Base-by-base conservation (phyloP, 2,329 filamentous ascomycete genomes). In the Fusarium lateritium region DNA sequence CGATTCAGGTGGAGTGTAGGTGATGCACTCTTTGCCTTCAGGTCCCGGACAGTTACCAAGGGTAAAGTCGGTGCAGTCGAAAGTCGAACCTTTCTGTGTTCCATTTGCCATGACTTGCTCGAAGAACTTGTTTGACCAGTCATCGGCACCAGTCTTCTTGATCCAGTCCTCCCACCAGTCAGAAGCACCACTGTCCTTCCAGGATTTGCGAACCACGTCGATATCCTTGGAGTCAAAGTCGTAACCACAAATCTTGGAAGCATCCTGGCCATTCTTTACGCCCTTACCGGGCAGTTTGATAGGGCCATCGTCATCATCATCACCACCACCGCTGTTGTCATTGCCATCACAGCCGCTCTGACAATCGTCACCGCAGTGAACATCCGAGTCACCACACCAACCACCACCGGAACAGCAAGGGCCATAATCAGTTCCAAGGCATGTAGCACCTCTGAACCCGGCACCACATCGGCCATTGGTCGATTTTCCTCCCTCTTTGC, bases 391-490 rank as follows among this genome's bases (percentile, higher is more conserved):
- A 9, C 59, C 59, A 22, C 59, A 58, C 39, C 46, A 62, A 5
- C 59, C 59, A 5, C 15, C 39, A 36, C 19, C 40, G 3, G 45
- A 39, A n/a, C 53, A 50, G 38, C 53, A 53, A 9, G 19, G 14
- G 7, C 50, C 50, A n/a, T 44, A 62, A 4, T 31, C 28, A 11
- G 51, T 34, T n/a, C 46, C 59, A 8, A 31, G n/a, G 5, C 53
- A 50, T 26, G 59, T 43, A 24, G 50, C 38, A 3, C n/a, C n/a
- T 26, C 28, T 39, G 42, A 62, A 61, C 2, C 57, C 57, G 6
- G 13, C 46, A 33, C 59, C 59, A 9, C 59, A 62, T 36, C 53
- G 26, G 2, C 54, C 59, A 17, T 53, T 52, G 19, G 54, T 62
- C 6, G 59, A 51, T n/a, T 42, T 31, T 26, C 49, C 59, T 5